phyloP scores from a whole-genome alignment of 129 eudicot species.

The Heracleum sosnowskyi region DNA sequence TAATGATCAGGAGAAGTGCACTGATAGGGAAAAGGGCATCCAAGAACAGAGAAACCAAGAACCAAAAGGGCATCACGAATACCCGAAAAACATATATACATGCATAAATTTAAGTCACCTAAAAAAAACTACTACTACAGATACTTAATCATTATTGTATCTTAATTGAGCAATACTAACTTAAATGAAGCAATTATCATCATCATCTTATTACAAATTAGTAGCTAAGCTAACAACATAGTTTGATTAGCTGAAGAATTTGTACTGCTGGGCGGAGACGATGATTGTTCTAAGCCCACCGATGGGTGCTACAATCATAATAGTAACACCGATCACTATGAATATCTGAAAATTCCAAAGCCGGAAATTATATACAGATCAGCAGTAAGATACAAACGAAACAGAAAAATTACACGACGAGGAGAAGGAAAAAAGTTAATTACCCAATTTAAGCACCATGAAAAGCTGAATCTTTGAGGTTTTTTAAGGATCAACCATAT shows the following conservation, averaged over 20 bases:
- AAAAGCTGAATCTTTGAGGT: not conserved
- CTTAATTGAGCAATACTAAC: not conserved
- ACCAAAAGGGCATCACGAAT: no score
- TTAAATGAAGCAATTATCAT: not conserved
- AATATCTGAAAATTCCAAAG: not conserved
- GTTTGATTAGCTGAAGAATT: conserved; percentile 2
- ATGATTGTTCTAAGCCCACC: conserved; percentile 7
- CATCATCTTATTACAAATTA: not conserved
- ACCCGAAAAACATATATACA: no score
- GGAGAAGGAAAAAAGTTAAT: not conserved
- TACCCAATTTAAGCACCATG: conserved; percentile 4
- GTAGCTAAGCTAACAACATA: not conserved
- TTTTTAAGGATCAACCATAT: conserved; percentile 5
- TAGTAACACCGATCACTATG: not conserved
- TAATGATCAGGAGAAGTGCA: no score
- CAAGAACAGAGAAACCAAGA: no score
- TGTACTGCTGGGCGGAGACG: conserved; percentile 5
- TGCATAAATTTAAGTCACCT: not conserved
- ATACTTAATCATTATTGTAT: not conserved
- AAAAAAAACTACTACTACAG: not conserved
- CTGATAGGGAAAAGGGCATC: no score
- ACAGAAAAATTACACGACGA: not conserved
- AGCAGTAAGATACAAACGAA: not conserved
- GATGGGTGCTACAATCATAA: conserved; percentile 4
- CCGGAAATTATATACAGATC: not conserved